phyloP scores from a whole-genome alignment of 805 yeast genomes.

The Candida piceae region DNA sequence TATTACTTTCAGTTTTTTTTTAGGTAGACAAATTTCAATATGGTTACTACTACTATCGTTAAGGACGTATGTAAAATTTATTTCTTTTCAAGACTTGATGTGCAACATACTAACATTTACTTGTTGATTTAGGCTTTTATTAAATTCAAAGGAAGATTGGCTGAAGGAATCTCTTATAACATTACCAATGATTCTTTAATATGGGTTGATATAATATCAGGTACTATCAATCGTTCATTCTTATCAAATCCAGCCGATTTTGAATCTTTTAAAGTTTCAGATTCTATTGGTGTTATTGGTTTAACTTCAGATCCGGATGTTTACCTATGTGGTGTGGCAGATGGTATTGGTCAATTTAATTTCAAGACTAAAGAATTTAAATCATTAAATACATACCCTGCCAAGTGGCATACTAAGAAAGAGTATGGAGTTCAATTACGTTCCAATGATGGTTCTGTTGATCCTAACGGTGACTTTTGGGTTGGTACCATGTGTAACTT shows the following conservation, averaged over 20 bases:
- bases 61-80: too few relatives aligned
- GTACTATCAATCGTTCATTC: slow-evolving; percentile 34
- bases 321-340: slow-evolving; percentile 56
- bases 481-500: slow-evolving; percentile 68
- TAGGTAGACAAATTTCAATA: too few relatives aligned
- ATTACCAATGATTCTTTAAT: slow-evolving; percentile 46
- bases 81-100: too few relatives aligned
- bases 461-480: slow-evolving; percentile 71
- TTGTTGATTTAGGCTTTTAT: slow-evolving; percentile 19
- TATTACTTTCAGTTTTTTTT: too few relatives aligned
- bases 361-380: slow-evolving; percentile 36
- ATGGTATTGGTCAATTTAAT: slow-evolving; percentile 57
- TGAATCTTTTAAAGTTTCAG: slow-evolving; percentile 31
- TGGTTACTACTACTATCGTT: too few relatives aligned
- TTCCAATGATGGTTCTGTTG: slow-evolving; percentile 81
- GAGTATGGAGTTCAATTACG: slow-evolving; percentile 34
- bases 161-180: slow-evolving; percentile 67
- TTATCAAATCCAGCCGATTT: slow-evolving; percentile 26
- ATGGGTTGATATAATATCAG: slow-evolving; percentile 44
- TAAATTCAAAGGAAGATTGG: slow-evolving; percentile 38
- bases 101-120: too few relatives aligned
- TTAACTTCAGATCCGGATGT: slow-evolving; percentile 52
- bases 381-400: slow-evolving; percentile 35
- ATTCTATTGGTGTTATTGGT: slow-evolving; percentile 67
- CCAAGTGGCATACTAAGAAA: slow-evolving; percentile 31